phyloP scores from a whole-genome alignment of 2,329 filamentous ascomycete genomes.

The Penicillium aurantiogriseum region DNA sequence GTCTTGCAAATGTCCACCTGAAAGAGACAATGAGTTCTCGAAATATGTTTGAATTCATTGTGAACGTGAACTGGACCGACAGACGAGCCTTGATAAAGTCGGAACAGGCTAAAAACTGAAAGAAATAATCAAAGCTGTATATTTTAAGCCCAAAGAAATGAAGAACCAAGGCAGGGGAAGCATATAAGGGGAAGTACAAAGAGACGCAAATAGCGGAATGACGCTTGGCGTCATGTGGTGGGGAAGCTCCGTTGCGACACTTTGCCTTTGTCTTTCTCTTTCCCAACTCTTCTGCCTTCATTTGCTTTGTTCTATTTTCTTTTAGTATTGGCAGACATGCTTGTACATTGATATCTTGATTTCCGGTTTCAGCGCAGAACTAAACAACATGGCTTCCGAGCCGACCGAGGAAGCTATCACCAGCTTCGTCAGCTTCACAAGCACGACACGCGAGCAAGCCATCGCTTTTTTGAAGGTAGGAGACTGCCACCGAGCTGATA shows the following conservation, averaged over 20 bases:
- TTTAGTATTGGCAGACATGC: not conserved
- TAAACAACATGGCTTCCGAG: slow-evolving; percentile 35
- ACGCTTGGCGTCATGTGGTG: slow-evolving; percentile 29
- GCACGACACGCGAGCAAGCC: slow-evolving; percentile 40
- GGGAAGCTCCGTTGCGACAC: slow-evolving; percentile 21
- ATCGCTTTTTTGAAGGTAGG: slow-evolving; percentile 43
- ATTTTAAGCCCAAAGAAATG: not conserved
- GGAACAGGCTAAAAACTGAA: not conserved
- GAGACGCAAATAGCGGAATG: slow-evolving; percentile 1
- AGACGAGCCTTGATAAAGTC: not conserved
- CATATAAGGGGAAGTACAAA: slow-evolving; percentile 1
- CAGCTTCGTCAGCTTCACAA: slow-evolving; percentile 44
- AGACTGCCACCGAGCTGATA: not conserved
- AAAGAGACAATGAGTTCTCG: not conserved
- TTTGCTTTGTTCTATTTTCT: slow-evolving; percentile 1
- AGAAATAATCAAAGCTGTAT: not conserved
- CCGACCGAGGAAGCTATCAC: slow-evolving; percentile 42
- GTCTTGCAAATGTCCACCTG: not conserved
- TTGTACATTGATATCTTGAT: not conserved
- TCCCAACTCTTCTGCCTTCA: not conserved
- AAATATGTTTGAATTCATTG: not conserved
- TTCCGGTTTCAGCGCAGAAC: not conserved
- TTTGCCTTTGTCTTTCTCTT: not conserved
- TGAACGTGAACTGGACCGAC: not conserved
- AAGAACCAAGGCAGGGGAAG: not conserved